A percentile compares a stretch with the other conserved stretches of the same genome.
Evolutionary conservation across 331 rosid species (phyloP).

Genomic region (Stylosanthes scabra): DNA sequence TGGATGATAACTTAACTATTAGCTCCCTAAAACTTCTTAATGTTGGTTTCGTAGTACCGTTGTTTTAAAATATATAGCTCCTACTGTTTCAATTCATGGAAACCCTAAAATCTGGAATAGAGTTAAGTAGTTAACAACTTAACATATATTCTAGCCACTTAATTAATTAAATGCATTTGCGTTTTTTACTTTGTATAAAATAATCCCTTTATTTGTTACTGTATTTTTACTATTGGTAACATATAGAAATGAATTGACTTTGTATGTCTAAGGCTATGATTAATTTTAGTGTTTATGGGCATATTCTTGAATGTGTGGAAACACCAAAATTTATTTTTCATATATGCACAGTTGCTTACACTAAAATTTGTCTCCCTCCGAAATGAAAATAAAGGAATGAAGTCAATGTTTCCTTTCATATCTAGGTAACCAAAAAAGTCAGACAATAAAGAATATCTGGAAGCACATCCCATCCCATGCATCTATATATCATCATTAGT

Average conservation of each 20-base stretch:
- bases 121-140: no score
- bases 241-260: no score
- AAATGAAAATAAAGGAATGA: not conserved
- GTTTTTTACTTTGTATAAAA: not conserved
- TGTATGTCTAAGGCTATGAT: not conserved
- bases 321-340: not conserved
- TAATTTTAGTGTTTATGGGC: not conserved
- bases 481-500: not conserved
- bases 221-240: no score
- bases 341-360: not conserved
- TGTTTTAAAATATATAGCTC: no score
- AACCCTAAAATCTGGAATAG: not conserved
- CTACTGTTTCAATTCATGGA: not conserved
- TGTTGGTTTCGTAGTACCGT: no score
- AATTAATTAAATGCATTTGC: not conserved
- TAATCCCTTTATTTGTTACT: not conserved
- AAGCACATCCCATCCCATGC: not conserved
- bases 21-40: no score
- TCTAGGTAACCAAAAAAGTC: constrained; percentile 9
- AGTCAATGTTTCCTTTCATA: not conserved
- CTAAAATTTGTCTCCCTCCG: not conserved
- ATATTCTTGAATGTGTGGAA: not conserved
- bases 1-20: no score
- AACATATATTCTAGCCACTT: not conserved
- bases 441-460: not conserved